Conservation (phyloP, 2,329 filamentous ascomycete species). For the Didymella exigua region DNA sequence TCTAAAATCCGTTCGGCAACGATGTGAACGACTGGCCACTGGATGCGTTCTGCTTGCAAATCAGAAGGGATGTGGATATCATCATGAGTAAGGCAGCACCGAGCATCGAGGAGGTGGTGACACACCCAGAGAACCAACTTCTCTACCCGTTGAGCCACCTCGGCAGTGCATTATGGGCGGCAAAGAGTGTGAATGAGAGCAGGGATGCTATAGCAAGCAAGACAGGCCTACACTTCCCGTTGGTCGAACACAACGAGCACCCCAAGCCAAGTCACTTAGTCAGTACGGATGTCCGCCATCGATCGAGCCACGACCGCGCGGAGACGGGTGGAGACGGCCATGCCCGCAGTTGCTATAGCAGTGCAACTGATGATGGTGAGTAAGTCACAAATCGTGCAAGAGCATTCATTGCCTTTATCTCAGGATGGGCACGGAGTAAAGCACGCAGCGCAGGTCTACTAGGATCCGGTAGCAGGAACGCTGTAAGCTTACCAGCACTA, state of each 20-base stretch:
- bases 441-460: no score
- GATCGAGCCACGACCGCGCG: constrained; percentile 17
- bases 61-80: constrained; percentile 75
- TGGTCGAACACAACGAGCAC: constrained; percentile 17
- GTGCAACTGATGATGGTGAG: constrained; percentile 11
- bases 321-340: constrained; percentile 20
- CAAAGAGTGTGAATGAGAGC: constrained; percentile 46
- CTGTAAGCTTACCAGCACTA: not conserved
- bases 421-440: not conserved
- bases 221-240: constrained; percentile 23
- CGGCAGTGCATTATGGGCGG: constrained; percentile 44
- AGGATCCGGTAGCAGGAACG: no score
- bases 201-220: constrained; percentile 49
- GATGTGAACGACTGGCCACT: constrained; percentile 75
- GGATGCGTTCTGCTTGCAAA: constrained; percentile 75
- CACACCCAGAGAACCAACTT: constrained; percentile 55
- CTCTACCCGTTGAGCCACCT: constrained; percentile 59
- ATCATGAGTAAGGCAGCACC: constrained; percentile 65
- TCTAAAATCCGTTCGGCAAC: constrained; percentile 83
- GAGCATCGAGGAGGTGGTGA: constrained; percentile 57
- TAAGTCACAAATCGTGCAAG: not conserved
- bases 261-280: constrained; percentile 9
- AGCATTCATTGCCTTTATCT: not conserved
- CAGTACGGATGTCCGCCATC: constrained; percentile 8
- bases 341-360: not conserved